Evolutionary conservation across 345 rosid species (phyloP), one percentile per base, ranked within the genome.

Genomic region (Camelina sativa): DNA sequence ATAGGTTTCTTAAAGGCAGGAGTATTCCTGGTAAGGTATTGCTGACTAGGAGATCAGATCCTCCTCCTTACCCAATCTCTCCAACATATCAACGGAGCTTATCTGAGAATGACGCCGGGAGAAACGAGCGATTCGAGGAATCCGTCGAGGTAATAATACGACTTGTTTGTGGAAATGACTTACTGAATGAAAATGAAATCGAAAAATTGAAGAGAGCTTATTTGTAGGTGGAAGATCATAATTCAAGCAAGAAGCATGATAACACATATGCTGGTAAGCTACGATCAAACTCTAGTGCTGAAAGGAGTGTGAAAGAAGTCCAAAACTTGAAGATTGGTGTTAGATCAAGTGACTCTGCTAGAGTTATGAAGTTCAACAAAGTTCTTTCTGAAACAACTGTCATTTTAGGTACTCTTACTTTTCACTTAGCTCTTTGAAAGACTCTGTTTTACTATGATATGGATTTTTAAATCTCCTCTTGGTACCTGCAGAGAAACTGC

Each of bases 1-100:
- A 23, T 6, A 95, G 98, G 84, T 74, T 95, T 81, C 96, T 88
- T 28, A 89, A 88, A 77, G 99, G 99, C 25, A 92, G 97, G 28
- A 87, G 92, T 82, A 89, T 90, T 69, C 97, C 92, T 6, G 99
- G 97, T 48, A 90, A 92, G 81, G 87, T 89, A n/a, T 81, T 89
- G 72, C 67, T 95, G 73, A 88, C 96, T 67, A 86, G 96, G 79
- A 90, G 89, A 80, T 64, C 88, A 5, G 97, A 91, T 72, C 89
- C 84, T 28, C 74, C 80, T 25, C 92, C 76, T 9, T 88, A 79
- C 60, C 78, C 87, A 20, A 71, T 55, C 12, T 85, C 97, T 75
- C 91, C 89, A 2, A 83, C 75, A 23, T 89, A 77, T 82, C 89
- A 77, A 48, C 84, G 98, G 73, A 92, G 92, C 82, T 80, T 80